Evolutionary conservation across 148 eudicot genomes (phyloP).

Genomic region (Cornus florida): DNA sequence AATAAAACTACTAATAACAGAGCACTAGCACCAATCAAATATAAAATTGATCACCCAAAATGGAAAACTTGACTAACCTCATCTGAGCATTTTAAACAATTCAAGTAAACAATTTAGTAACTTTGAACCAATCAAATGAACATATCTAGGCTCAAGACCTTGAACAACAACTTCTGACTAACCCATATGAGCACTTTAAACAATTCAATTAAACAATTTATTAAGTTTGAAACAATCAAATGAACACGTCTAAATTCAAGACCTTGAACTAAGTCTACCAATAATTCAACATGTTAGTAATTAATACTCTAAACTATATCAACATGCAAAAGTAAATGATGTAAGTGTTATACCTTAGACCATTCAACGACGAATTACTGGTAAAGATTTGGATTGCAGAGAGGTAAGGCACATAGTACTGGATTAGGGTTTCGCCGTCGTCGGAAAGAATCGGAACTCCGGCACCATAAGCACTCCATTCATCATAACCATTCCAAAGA

Average conservation of each 20-base stretch:
- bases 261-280: background rate
- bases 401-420: slow-evolving; percentile 92
- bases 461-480: slow-evolving; percentile 98
- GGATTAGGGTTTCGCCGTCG: slow-evolving; percentile 59
- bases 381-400: slow-evolving; percentile 91
- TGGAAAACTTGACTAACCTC: background rate
- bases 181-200: too few relatives aligned
- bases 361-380: slow-evolving; percentile 57
- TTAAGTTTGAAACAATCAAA: too few relatives aligned
- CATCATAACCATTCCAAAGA: slow-evolving; percentile 84
- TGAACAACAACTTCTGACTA: too few relatives aligned
- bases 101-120: background rate
- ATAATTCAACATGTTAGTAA: too few relatives aligned
- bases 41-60: background rate
- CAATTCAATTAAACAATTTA: too few relatives aligned
- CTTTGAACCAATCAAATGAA: background rate
- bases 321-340: background rate
- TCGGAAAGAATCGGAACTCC: slow-evolving; percentile 70
- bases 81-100: background rate
- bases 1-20: background rate
- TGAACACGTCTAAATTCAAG: too few relatives aligned
- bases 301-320: background rate
- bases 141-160: background rate
- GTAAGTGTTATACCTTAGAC: slow-evolving; percentile 52
- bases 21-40: background rate